These are phyloP conservation scores for Nepenthes alata DNA, from an alignment of 179 eudicot species.

Conservation along the genomic window DNA sequence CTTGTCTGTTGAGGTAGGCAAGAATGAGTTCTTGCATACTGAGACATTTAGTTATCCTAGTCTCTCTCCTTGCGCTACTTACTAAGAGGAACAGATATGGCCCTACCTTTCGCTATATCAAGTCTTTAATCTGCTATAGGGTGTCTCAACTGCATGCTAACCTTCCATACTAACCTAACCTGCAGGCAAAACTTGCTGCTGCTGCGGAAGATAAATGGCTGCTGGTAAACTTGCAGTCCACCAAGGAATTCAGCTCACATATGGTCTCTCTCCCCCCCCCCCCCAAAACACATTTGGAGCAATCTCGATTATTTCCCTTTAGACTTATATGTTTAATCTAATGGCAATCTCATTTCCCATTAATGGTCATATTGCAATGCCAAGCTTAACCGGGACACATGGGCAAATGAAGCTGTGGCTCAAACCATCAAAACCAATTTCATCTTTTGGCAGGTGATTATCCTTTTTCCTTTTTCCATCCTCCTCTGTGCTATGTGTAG, in stretches of 20 bases:
- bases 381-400: conserved; percentile 94
- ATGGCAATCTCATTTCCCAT: background rate
- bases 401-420: conserved; percentile 98
- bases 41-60: too few relatives aligned
- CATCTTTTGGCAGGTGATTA: conserved; percentile 86
- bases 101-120: too few relatives aligned
- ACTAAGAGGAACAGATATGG: too few relatives aligned
- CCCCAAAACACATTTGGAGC: background rate
- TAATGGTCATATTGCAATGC: conserved; percentile 10
- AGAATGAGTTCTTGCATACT: too few relatives aligned
- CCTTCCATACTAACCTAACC: background rate
- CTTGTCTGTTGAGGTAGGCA: too few relatives aligned
- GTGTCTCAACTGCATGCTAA: too few relatives aligned
- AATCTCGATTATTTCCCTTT: background rate
- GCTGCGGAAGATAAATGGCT: conserved; percentile 74
- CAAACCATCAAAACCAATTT: conserved; percentile 83
- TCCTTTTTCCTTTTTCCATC: background rate
- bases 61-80: too few relatives aligned
- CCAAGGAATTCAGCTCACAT: conserved; percentile 88
- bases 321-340: background rate
- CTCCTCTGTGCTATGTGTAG: too few relatives aligned
- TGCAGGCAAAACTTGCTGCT: conserved; percentile 84
- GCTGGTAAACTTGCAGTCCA: conserved; percentile 79
- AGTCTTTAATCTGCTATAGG: too few relatives aligned
- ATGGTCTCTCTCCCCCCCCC: conserved; percentile 37